These are phyloP conservation scores for Curvularia eragrostidis DNA, from an alignment of 2,329 filamentous ascomycete species.

Conservation along the genomic window DNA sequence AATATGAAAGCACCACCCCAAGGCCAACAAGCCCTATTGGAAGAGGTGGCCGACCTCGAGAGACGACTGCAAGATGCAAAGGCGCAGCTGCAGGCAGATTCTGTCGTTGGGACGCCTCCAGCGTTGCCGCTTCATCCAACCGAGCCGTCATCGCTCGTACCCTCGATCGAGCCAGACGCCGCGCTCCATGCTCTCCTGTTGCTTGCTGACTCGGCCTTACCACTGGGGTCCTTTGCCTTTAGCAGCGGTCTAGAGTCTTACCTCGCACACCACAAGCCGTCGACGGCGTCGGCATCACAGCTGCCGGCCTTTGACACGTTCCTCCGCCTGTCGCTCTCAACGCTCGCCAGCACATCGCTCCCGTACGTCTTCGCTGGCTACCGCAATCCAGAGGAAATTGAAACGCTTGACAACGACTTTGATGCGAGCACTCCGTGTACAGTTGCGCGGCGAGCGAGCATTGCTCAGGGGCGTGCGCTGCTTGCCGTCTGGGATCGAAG, in stretches of 20 bases:
- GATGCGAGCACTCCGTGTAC: conserved; percentile 80
- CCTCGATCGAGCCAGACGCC: conserved; percentile 14
- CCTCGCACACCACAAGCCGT: conserved; percentile 68
- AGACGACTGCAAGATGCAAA: conserved; percentile 56
- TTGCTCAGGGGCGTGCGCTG: conserved; percentile 77
- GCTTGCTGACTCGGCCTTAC: conserved; percentile 80
- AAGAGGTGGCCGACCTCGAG: conserved; percentile 68
- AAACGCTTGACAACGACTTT: conserved; percentile 72
- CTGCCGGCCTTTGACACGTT: conserved; percentile 66
- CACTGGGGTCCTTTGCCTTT: conserved; percentile 86
- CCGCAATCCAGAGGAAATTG: conserved; percentile 59
- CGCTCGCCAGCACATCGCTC: conserved; percentile 73
- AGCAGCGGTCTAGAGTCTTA: conserved; percentile 83
- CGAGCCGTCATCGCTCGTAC: conserved; percentile 22
- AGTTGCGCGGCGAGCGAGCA: conserved; percentile 77
- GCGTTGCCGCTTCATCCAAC: conserved; percentile 21
- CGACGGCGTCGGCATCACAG: conserved; percentile 40
- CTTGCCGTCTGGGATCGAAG: conserved; percentile 78
- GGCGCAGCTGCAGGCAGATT: conserved; percentile 53
- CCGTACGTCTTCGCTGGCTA: conserved; percentile 77
- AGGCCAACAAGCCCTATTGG: conserved; percentile 42
- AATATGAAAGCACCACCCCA: conserved; percentile 41
- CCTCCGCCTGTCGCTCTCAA: conserved; percentile 72
- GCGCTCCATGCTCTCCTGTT: conserved; percentile 74
- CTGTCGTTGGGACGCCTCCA: conserved; percentile 11